Percentiles rank a stretch among this genome's conserved stretches.
phyloP scores from a whole-genome alignment of 2,329 filamentous ascomycete species.

The Elsinoe perseae region DNA sequence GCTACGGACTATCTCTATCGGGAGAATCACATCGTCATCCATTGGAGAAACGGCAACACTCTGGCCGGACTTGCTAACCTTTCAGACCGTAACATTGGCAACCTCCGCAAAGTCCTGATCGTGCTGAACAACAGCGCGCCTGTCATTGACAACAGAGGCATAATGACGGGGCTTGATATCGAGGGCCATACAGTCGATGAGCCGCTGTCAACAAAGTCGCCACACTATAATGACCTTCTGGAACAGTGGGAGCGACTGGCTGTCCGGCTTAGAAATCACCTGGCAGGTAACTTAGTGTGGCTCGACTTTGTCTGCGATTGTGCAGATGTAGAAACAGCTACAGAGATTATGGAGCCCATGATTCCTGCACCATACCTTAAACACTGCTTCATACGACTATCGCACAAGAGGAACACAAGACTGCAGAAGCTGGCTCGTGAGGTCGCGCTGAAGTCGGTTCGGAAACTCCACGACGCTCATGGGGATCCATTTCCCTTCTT shows the following conservation, averaged over 20 bases:
- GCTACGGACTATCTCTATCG: not conserved
- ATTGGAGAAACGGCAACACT: not conserved
- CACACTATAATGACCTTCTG: not conserved
- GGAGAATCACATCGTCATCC: constrained; percentile 2
- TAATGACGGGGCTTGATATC: not conserved
- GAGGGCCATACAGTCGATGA: not conserved
- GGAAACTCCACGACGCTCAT: not conserved
- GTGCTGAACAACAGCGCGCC: not conserved
- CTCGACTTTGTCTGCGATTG: constrained; percentile 4
- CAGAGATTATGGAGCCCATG: not conserved
- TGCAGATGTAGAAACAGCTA: not conserved
- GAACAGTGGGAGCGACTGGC: not conserved
- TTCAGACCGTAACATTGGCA: not conserved
- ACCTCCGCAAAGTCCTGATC: not conserved
- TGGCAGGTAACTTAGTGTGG: not conserved
- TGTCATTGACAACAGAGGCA: not conserved
- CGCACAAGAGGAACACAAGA: not conserved
- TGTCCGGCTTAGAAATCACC: not conserved
- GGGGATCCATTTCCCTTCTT: constrained; percentile 3
- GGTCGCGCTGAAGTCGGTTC: not conserved
- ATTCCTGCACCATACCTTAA: not conserved
- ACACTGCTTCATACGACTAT: constrained; percentile 5
- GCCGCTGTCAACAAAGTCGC: not conserved
- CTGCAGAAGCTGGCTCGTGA: not conserved
- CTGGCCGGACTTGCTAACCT: constrained; percentile 1